phyloP scores from a whole-genome alignment of 2,329 filamentous ascomycete species.

The Mycogone perniciosa region DNA sequence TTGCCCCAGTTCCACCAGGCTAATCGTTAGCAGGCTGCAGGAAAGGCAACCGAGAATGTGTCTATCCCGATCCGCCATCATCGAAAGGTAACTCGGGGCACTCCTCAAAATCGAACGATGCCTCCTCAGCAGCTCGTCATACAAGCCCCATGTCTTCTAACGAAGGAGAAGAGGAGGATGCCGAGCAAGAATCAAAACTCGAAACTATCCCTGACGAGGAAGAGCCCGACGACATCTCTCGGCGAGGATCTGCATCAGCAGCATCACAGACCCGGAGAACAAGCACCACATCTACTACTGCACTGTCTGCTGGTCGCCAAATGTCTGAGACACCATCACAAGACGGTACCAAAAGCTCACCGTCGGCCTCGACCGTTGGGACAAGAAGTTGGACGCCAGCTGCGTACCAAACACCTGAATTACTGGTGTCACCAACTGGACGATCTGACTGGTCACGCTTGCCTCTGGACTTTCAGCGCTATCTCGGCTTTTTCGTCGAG shows the following conservation, averaged over 20 bases:
- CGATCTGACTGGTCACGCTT: conserved; percentile 50
- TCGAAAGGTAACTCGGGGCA: conserved; percentile 30
- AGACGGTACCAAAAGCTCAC: conserved; percentile 47
- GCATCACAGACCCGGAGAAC: conserved; percentile 18
- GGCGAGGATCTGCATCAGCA: conserved; percentile 16
- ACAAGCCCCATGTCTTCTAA: conserved; percentile 49
- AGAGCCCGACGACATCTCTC: conserved; percentile 34
- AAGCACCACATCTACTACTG: conserved; percentile 34
- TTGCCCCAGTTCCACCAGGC: background rate
- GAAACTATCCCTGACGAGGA: conserved; percentile 52
- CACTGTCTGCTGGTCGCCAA: conserved; percentile 34
- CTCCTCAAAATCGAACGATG: conserved; percentile 32
- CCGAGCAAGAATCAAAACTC: conserved; percentile 38
- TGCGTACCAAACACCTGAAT: background rate
- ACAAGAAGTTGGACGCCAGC: conserved; percentile 11
- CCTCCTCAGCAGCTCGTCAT: conserved; percentile 30
- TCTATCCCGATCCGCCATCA: conserved; percentile 69
- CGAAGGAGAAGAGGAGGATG: conserved; percentile 43
- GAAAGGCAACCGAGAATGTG: conserved; percentile 85
- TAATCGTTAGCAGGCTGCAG: conserved; percentile 60
- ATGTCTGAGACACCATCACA: conserved; percentile 49
- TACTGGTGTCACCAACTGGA: conserved; percentile 17
- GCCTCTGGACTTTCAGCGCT: conserved; percentile 65
- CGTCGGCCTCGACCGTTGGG: conserved; percentile 41
- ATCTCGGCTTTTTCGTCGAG: conserved; percentile 70